A percentile compares a stretch with the other conserved stretches of the same genome.
phyloP scores from a whole-genome alignment of 2,329 filamentous ascomycete genomes.

The Cercospora sp. region DNA sequence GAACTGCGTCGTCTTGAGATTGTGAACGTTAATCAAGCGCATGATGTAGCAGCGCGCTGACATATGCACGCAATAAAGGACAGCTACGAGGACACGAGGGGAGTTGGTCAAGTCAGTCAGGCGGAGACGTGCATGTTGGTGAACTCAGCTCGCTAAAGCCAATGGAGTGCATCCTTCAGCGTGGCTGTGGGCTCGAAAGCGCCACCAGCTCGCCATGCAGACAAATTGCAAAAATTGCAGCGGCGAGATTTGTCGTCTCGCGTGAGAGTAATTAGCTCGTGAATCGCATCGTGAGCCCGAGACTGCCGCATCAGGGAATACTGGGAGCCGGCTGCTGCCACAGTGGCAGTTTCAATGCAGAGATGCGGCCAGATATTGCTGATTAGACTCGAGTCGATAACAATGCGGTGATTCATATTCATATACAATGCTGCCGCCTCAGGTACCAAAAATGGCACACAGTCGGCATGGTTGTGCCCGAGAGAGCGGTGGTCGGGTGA shows the following conservation, averaged over 20 bases:
- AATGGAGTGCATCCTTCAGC: not conserved
- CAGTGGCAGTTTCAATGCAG: not conserved
- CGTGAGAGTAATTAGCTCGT: not conserved
- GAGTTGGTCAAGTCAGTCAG: not conserved
- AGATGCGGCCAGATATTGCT: not conserved
- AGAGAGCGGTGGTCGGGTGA: not conserved
- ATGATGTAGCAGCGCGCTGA: not conserved
- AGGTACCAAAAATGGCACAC: not conserved
- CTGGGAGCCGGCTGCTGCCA: not conserved
- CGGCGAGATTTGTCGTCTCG: not conserved
- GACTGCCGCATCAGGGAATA: not conserved
- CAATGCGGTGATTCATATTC: not conserved
- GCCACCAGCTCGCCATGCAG: not conserved
- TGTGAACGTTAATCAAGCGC: slow-evolving; percentile 11
- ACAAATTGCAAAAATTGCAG: not conserved
- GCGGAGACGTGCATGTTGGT: not conserved
- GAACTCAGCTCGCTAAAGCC: not conserved
- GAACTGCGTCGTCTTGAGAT: slow-evolving; percentile 10
- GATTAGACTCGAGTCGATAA: not conserved
- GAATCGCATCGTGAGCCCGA: not conserved
- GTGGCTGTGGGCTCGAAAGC: not conserved
- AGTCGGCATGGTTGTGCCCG: not conserved
- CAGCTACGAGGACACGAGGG: not conserved
- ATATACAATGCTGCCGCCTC: not conserved
- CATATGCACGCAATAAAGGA: not conserved